Percentiles rank a stretch among this genome's conserved stretches.
Evolutionary conservation across 2,329 filamentous ascomycete species (phyloP).

Genomic region (Colletotrichum eremochloae): DNA sequence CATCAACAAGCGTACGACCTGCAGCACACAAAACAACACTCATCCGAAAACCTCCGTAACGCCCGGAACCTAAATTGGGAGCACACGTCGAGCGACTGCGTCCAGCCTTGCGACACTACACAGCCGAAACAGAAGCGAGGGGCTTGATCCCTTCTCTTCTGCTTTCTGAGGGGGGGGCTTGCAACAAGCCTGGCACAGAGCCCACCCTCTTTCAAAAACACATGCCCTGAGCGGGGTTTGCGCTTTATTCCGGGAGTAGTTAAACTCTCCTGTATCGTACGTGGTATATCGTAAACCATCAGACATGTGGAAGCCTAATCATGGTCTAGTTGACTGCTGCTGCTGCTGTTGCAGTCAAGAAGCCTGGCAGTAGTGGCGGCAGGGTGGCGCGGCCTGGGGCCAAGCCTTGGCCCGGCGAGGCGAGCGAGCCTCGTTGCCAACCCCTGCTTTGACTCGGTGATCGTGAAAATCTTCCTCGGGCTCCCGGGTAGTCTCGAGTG

Average conservation of each 20-base stretch:
- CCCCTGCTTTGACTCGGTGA: conserved; percentile 9
- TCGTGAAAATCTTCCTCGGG: background rate
- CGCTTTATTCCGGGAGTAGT: background rate
- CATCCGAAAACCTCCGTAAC: conserved; percentile 34
- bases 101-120: conserved; percentile 30
- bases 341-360: background rate
- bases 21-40: conserved; percentile 39
- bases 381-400: background rate
- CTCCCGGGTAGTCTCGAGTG: background rate
- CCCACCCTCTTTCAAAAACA: conserved; percentile 5
- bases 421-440: background rate
- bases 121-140: conserved; percentile 33
- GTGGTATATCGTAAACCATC: background rate
- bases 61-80: conserved; percentile 29
- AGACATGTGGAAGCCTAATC: background rate
- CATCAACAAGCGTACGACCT: conserved; percentile 38
- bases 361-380: background rate
- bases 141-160: conserved; percentile 14
- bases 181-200: conserved; percentile 27
- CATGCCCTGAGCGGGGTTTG: conserved; percentile 17
- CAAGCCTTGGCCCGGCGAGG: background rate
- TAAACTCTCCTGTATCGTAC: conserved; percentile 5
- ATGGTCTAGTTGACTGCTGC: background rate
- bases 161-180: background rate
- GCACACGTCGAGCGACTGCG: conserved; percentile 14